These are phyloP conservation scores for Solanum medicagineum DNA, from an alignment of 257 asterid species.

Conservation along the genomic window DNA sequence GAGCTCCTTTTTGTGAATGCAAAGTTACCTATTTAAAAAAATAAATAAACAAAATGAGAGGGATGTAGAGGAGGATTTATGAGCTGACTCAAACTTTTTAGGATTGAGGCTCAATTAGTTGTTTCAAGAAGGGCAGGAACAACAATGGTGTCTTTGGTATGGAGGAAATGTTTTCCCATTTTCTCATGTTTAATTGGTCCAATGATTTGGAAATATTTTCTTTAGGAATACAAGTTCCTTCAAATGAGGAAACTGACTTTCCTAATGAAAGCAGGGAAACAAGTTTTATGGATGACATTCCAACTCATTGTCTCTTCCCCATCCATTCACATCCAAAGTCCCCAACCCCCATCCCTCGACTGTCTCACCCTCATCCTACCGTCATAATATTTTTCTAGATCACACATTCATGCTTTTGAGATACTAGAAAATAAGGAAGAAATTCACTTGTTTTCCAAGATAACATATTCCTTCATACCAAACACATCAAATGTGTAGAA, in stretches of 20 bases:
- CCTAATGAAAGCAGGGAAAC: neutral
- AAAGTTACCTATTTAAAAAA: neutral
- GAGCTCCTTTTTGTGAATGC: neutral
- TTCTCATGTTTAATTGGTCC: neutral
- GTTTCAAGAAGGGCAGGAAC: neutral
- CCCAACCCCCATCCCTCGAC: no score
- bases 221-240: neutral
- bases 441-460: no score
- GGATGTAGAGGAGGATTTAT: neutral
- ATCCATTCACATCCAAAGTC: neutral
- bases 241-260: neutral
- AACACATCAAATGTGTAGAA: neutral
- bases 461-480: no score
- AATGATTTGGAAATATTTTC: neutral
- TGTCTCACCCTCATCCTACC: no score
- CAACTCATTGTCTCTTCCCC: no score
- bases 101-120: neutral
- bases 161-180: neutral
- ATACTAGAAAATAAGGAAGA: no score
- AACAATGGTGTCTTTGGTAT: neutral
- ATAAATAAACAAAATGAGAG: neutral
- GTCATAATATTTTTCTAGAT: no score
- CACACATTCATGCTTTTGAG: no score
- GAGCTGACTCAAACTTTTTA: neutral
- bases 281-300: neutral